Percentiles rank a stretch among this genome's conserved stretches.
Evolutionary conservation across 2,329 filamentous ascomycete genomes (phyloP).

Genomic region (Ascochyta viciae-villosae): DNA sequence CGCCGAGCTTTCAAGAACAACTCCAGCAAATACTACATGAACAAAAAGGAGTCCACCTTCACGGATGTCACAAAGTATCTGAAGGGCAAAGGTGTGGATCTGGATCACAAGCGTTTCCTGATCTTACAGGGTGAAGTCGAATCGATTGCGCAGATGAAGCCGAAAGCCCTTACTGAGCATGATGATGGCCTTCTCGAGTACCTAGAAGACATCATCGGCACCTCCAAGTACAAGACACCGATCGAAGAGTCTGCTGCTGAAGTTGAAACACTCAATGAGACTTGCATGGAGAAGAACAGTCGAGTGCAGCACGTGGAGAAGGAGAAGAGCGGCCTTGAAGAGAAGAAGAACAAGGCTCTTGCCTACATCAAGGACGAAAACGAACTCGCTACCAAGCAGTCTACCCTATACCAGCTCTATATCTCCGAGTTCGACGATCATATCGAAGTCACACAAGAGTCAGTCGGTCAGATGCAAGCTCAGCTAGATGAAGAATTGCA

Average conservation of each 20-base stretch:
- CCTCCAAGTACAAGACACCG: conserved; percentile 95
- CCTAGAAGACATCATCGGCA: conserved; percentile 97
- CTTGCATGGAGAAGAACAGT: conserved; percentile 92
- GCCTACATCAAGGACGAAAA: conserved; percentile 92
- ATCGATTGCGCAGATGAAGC: conserved; percentile 98
- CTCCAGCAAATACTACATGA: conserved; percentile 97
- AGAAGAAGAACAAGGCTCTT: conserved; percentile 95
- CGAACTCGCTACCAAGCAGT: conserved; percentile 87
- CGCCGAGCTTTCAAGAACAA: conserved; percentile 97
- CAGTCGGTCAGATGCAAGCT: conserved; percentile 87
- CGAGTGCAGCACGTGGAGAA: conserved; percentile 98
- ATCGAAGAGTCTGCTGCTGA: conserved; percentile 93
- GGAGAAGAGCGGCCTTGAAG: conserved; percentile 89
- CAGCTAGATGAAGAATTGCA: conserved; percentile 86
- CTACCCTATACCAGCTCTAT: conserved; percentile 90
- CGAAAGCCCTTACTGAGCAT: conserved; percentile 92
- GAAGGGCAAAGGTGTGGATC: conserved; percentile 85
- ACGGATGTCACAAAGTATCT: conserved; percentile 88
- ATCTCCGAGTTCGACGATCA: conserved; percentile 89
- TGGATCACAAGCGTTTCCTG: conserved; percentile 97
- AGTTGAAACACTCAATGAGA: conserved; percentile 90
- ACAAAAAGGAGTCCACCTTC: conserved; percentile 87
- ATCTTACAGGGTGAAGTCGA: conserved; percentile 98
- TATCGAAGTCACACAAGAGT: conserved; percentile 84
- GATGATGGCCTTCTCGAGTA: conserved; percentile 97